phyloP scores from a whole-genome alignment of 2,329 filamentous ascomycete genomes.

The Penicillium concentricum region DNA sequence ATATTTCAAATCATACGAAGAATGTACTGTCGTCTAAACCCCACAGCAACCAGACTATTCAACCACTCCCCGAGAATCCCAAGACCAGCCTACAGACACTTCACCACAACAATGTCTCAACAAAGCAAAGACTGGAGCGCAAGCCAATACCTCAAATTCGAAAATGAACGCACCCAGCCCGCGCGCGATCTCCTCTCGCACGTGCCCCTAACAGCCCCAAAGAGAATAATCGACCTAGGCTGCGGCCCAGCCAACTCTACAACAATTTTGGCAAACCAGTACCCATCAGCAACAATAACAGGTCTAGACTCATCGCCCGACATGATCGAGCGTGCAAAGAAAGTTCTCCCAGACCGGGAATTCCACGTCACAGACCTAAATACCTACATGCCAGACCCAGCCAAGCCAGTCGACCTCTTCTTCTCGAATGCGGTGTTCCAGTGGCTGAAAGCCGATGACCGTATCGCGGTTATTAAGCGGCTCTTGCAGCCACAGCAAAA shows the following conservation, averaged over 20 bases:
- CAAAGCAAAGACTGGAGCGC: slow-evolving; percentile 53
- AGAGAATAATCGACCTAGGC: slow-evolving; percentile 56
- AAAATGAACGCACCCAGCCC: slow-evolving; percentile 53
- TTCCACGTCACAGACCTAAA: slow-evolving; percentile 51
- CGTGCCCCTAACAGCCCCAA: slow-evolving; percentile 43
- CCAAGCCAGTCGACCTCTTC: slow-evolving; percentile 43
- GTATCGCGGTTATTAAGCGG: slow-evolving; percentile 47
- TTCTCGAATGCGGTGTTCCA: slow-evolving; percentile 62
- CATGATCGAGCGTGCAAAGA: slow-evolving; percentile 54
- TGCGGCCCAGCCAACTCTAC: slow-evolving; percentile 63
- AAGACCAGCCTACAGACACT: background rate
- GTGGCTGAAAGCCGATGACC: slow-evolving; percentile 50
- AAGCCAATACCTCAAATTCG: slow-evolving; percentile 57
- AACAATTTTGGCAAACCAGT: slow-evolving; percentile 47
- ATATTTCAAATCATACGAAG: background rate
- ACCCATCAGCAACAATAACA: slow-evolving; percentile 47
- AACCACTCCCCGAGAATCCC: background rate
- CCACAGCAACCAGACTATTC: background rate
- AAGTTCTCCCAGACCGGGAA: slow-evolving; percentile 40
- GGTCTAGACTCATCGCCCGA: slow-evolving; percentile 57
- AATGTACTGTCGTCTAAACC: background rate
- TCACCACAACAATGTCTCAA: slow-evolving; percentile 8
- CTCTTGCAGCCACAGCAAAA: slow-evolving; percentile 43
- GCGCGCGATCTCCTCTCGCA: slow-evolving; percentile 54
- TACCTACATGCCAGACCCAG: slow-evolving; percentile 36